Percentiles rank a stretch among this genome's conserved stretches.
These are phyloP conservation scores for Alliaria petiolata DNA, from an alignment of 345 rosid genomes.

Conservation along the genomic window DNA sequence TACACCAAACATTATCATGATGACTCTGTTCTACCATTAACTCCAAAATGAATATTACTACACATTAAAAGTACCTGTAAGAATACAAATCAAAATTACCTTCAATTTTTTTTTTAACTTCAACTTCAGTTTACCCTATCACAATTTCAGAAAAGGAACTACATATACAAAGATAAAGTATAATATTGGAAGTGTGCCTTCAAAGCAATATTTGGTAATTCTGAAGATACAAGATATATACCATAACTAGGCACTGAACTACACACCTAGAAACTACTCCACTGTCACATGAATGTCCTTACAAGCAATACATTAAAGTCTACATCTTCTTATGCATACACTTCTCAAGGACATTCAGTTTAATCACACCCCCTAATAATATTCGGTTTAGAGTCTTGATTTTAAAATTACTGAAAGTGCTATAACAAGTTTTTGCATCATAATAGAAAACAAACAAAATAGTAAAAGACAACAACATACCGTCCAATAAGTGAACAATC, in stretches of 20 bases:
- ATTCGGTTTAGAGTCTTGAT: not conserved
- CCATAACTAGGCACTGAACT: slow-evolving; percentile 22
- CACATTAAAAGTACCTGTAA: slow-evolving; percentile 1
- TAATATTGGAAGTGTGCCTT: slow-evolving; percentile 9
- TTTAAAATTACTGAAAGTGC: not conserved
- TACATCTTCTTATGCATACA: slow-evolving; percentile 23
- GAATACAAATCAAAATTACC: not conserved
- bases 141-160: not conserved
- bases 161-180: not conserved
- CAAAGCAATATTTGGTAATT: slow-evolving; percentile 25
- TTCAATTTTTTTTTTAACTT: not conserved
- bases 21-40: slow-evolving; percentile 29
- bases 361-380: not conserved
- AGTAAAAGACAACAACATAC: slow-evolving; percentile 38
- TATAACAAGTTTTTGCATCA: not conserved
- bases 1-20: slow-evolving; percentile 35
- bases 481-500: slow-evolving; percentile 98
- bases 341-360: not conserved
- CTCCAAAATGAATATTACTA: slow-evolving; percentile 8
- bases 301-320: not conserved
- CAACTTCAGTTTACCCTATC: slow-evolving; percentile 12
- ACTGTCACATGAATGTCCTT: slow-evolving; percentile 28
- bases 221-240: slow-evolving; percentile 12
- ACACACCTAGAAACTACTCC: slow-evolving; percentile 17
- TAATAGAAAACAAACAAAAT: not conserved